Conservation (phyloP, 805 yeast genomes). For the Jamesozyma spencerorum region DNA sequence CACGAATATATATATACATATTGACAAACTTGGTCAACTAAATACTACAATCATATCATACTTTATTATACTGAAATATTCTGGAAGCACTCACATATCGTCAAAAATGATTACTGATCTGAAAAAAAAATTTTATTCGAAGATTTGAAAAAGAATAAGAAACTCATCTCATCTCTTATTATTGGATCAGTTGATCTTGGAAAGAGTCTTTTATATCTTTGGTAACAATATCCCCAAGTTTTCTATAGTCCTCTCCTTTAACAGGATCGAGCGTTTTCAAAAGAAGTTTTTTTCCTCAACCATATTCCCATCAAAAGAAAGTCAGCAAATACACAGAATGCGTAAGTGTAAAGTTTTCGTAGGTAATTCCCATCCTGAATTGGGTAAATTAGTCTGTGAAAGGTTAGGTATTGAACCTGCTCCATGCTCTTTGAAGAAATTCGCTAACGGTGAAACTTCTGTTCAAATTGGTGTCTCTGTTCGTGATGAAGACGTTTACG, state of each 20-base stretch:
- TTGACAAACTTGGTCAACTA: too few species aligned
- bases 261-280: neutral
- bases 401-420: slow-evolving; percentile 89
- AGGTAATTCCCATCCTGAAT: slow-evolving; percentile 92
- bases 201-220: neutral
- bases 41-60: neutral
- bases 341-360: slow-evolving; percentile 95
- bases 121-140: neutral
- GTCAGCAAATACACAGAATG: slow-evolving; percentile 37
- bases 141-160: neutral
- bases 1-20: neutral
- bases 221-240: slow-evolving; percentile 1
- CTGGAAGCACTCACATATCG: neutral
- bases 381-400: slow-evolving; percentile 84
- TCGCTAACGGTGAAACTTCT: slow-evolving; percentile 95
- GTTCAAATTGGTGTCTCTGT: slow-evolving; percentile 92
- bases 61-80: too few species aligned
- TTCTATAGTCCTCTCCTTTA: neutral
- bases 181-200: neutral
- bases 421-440: slow-evolving; percentile 81
- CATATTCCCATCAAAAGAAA: neutral
- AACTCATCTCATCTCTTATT: slow-evolving; percentile 1
- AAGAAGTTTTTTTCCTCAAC: neutral
- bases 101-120: neutral
- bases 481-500: slow-evolving; percentile 93